Percentiles rank a stretch among this genome's conserved stretches.
These are phyloP conservation scores for Saturnispora ahearnii DNA, from an alignment of 805 yeast genomes.

Conservation along the genomic window DNA sequence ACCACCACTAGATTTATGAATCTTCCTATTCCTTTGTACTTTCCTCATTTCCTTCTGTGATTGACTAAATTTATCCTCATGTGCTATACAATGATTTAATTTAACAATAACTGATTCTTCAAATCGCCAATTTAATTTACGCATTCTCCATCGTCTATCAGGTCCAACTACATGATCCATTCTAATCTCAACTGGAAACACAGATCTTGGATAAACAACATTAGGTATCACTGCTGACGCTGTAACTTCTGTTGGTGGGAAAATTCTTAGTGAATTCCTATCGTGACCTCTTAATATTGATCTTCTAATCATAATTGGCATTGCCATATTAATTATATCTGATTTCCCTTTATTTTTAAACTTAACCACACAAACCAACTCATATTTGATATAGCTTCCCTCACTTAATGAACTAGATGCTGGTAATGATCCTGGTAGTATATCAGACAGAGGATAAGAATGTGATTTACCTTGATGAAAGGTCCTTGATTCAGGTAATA, in stretches of 20 bases:
- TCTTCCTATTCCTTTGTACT: slow-evolving; percentile 18
- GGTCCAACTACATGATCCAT: slow-evolving; percentile 59
- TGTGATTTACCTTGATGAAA: slow-evolving; percentile 58
- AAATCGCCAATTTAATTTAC: slow-evolving; percentile 79
- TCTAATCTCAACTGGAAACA: slow-evolving; percentile 74
- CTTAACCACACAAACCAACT: slow-evolving; percentile 52
- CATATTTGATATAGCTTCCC: slow-evolving; percentile 56
- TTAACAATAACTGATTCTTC: slow-evolving; percentile 71
- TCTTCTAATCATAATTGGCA: slow-evolving; percentile 68
- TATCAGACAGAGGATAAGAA: slow-evolving; percentile 85
- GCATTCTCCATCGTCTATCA: slow-evolving; percentile 81
- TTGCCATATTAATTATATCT: slow-evolving; percentile 32
- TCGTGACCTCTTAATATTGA: slow-evolving; percentile 77
- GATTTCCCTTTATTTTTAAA: slow-evolving; percentile 26
- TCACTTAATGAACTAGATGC: slow-evolving; percentile 63
- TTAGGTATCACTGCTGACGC: slow-evolving; percentile 85
- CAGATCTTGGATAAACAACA: slow-evolving; percentile 79
- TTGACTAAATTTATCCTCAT: slow-evolving; percentile 39
- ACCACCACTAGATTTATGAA: slow-evolving; percentile 25
- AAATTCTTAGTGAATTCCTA: slow-evolving; percentile 77
- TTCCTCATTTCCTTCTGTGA: slow-evolving; percentile 35
- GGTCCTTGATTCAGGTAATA: slow-evolving; percentile 49
- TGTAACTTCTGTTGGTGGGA: slow-evolving; percentile 90
- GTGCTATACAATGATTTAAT: slow-evolving; percentile 49
- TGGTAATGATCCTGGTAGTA: slow-evolving; percentile 82